Evolutionary conservation across 371 early-diverging fungal species (phyloP).

Genomic region (Rhizopus arrhizus): DNA sequence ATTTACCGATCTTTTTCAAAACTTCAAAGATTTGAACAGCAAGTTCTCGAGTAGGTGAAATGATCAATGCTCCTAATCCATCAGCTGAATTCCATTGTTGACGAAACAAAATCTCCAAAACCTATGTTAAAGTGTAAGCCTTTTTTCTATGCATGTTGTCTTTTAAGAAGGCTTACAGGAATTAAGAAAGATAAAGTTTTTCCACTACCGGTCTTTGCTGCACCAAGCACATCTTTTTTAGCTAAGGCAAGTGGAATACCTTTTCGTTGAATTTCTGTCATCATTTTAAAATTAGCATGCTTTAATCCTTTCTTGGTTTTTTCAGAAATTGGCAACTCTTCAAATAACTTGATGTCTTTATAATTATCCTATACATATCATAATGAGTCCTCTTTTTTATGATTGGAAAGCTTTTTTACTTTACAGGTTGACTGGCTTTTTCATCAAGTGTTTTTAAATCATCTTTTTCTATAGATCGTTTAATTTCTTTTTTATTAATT

Average conservation of each 20-base stretch:
- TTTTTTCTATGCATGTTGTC: neutral
- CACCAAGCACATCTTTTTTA: conserved; percentile 93
- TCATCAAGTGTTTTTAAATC: conserved; percentile 37
- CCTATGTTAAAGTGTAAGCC: conserved; percentile 29
- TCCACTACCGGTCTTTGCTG: conserved; percentile 99
- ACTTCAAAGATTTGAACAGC: conserved; percentile 97
- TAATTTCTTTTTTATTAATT: conserved; percentile 2
- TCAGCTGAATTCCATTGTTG: conserved; percentile 83
- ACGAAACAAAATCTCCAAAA: conserved; percentile 83
- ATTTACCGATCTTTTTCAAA: conserved; percentile 82
- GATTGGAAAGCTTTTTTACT: neutral
- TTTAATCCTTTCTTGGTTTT: conserved; percentile 72
- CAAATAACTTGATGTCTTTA: conserved; percentile 43
- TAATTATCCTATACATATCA: conserved; percentile 39
- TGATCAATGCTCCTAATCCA: conserved; percentile 90
- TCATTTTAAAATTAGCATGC: conserved; percentile 79
- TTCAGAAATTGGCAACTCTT: conserved; percentile 70
- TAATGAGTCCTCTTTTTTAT: neutral
- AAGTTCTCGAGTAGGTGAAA: conserved; percentile 98
- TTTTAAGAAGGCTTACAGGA: conserved; percentile 65
- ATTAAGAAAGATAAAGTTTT: conserved; percentile 98
- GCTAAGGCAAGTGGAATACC: conserved; percentile 88
- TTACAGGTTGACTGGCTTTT: conserved; percentile 44
- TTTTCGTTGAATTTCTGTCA: conserved; percentile 97
- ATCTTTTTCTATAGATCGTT: conserved; percentile 28